Base-by-base conservation (phyloP, 306 rosid genomes). In the Begonia masoniana region DNA sequence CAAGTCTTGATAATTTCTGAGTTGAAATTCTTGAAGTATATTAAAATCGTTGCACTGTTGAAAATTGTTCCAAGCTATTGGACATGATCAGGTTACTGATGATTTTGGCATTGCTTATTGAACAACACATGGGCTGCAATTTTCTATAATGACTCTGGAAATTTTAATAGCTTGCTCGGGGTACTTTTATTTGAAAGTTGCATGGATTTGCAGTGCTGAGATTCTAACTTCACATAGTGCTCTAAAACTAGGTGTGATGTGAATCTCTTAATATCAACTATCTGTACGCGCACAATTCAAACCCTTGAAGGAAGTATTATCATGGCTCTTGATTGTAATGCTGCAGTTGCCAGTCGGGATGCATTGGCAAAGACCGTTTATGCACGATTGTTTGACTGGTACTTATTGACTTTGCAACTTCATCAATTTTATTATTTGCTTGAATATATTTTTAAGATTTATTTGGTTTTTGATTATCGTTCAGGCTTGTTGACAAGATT, bases 401-500 rank as follows among this genome's bases (percentile, higher is more conserved):
- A 79, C 57, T 47, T 50, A 26, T 71, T 31, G 39, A 31, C 39
- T 31, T 31, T 31, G 39, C 7, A 31, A 31, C 39, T 31, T 31
- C 39, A 31, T 31, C 39, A 31, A 7, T 31, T 31, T 31, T 21
- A 21, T 21, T 21, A 21, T 21, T 21, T 21, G 3, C 39, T 31
- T 31, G 39, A 50, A 17, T n/a, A 50, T 5, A n/a, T 12, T 50
- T 14, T 9, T 10, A 17, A 9, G 9, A 11, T 7, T 50, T 24
- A 57, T 39, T 67, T 60, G 55, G 35, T 15, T 70, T 41, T 59
- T 63, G 24, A 56, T 36, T 58, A 31, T 62, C 10, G 70, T 57
- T 52, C 94, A 91, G 99, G 99, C 94, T 91, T 64, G 99, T 91
- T 70, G 94, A 81, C 57, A 91, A 86, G 72, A 86, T 91, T 64